Conservation (phyloP, 176 grass and related monocot species). For the Paspalum notatum region DNA sequence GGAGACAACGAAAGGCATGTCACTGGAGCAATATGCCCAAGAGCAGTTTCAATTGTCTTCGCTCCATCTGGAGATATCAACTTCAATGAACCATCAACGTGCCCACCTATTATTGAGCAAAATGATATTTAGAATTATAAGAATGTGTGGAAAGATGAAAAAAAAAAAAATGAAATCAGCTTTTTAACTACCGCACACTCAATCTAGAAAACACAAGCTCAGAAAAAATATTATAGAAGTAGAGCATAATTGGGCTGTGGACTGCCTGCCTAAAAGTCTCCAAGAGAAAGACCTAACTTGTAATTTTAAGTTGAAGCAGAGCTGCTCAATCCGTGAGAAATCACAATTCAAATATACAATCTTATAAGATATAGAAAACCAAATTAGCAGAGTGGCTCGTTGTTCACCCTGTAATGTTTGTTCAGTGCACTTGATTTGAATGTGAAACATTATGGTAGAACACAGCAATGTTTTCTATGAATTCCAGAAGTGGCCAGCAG, state of each 20-base stretch:
- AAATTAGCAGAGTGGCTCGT: not conserved
- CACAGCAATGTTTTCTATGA: not conserved
- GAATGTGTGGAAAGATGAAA: constrained; percentile 18
- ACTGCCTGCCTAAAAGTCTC: not conserved
- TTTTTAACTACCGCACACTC: constrained; percentile 15
- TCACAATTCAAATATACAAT: constrained; percentile 23
- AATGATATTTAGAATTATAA: constrained; percentile 34
- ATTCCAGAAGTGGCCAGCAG: constrained; percentile 12
- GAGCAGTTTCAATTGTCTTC: constrained; percentile 85
- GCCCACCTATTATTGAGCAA: constrained; percentile 75
- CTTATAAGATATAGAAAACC: constrained; percentile 28
- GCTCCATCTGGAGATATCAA: constrained; percentile 85
- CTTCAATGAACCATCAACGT: constrained; percentile 92
- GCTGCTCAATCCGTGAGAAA: not conserved
- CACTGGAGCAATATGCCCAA: constrained; percentile 87
- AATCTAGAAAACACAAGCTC: not conserved
- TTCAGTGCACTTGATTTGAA: constrained; percentile 15
- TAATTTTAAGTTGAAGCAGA: constrained; percentile 24
- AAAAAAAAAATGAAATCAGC: constrained; percentile 25
- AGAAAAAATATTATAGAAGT: constrained; percentile 4
- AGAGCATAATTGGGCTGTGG: not conserved
- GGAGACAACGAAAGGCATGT: constrained; percentile 83
- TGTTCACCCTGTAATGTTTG: constrained; percentile 20
- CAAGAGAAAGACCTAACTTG: not conserved
- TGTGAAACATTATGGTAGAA: constrained; percentile 3